Base-by-base conservation (phyloP, 768 basidiomycete genomes). In the Suillus hirtellus region DNA sequence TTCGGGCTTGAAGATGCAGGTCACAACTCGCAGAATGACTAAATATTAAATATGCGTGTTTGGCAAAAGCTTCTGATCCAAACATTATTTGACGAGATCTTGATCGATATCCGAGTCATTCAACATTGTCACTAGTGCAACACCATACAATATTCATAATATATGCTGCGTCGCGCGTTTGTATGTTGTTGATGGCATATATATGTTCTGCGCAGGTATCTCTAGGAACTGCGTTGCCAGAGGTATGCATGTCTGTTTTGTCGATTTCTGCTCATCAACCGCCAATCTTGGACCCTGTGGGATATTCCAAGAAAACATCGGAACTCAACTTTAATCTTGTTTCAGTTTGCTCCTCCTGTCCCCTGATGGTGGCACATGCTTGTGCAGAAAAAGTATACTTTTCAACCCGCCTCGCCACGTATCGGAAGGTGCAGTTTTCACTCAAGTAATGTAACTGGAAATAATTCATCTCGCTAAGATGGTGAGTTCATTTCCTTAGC, bases 61-160 rank as follows among this genome's bases (percentile, higher is more conserved):
- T 58, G 55, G 55, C 55, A 58, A 58, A 58, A 9, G 55, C 55
- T 58, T 58, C 38, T 40, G 38, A 58, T 58, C 34, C 55, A 58
- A 58, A 58, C 38, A 58, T n/a, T 9, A 21, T 47, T 47, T 47
- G 19, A 12, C 12, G 21, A 55, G 54, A 38, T 38, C 54, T 54
- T 31, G 34, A 54, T 54, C 19, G 31, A 31, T 8, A 37, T 37
- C 35, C 10, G 35, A 42, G 7, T 40, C 38, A 47, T 21, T 24
- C 21, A 47, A 24, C 34, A 54, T 54, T 19, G 21, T 10, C 10
- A 15, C 38, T 24, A 2, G 54, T 38, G 35, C 34, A n/a, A 4
- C 54, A 56, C 37, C 27, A 31, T 27, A 56, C 37, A 17, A 31
- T 27, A 24, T 24, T 8, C 38, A 38, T 21, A 21, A 37, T 27